Base-by-base conservation (phyloP, 352 stramenopile species). In the Globisporangium paroecandrum region DNA sequence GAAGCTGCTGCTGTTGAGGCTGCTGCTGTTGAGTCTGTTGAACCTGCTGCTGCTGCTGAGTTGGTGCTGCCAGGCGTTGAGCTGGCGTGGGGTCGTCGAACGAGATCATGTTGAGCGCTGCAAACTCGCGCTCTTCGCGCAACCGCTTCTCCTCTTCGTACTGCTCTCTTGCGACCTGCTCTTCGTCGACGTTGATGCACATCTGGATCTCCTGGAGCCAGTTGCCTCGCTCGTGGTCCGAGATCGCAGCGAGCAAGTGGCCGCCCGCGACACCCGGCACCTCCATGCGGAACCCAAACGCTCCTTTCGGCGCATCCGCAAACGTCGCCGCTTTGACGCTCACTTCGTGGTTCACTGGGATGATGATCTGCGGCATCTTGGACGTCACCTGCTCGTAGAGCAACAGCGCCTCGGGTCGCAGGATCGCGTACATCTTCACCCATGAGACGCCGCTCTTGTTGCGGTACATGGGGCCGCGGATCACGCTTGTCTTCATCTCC, bases 181-280 rank as follows among this genome's bases (percentile, higher is more conserved):
- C 70, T 25, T 73, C 62, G 53, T 78, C 75, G 9, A 71, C 69
- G 24, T 83, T 75, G 41, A 94, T 89, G 3, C 77, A 74, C 75
- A 85, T 89, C 57, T 94, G 85, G 53, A 94, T 76, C 56, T 92
- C 85, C 57, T 91, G 81, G 9, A 91, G 65, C 85, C 85, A 94
- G 63, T 90, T 94, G 27, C 80, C 77, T 20, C 85, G 85, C 68
- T 94, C 85, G n/a, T 79, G 69, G 36, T 94, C 85, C 2, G 76
- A 87, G 1, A 70, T 80, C 2, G 78, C 81, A 0, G 83, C 77
- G 6, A 93, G 66, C 49, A 90, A 70, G 46, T 91, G 82, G 13
- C 85, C 85, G 7, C 81, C 82, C 12, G 83, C 75, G 43, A 90
- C 72, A 7, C 82, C 82, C 2, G 78, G 81, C 0, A 93, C 82